Conservation (phyloP, 495 filamentous ascomycete genomes). For the Arthonia radiata region DNA sequence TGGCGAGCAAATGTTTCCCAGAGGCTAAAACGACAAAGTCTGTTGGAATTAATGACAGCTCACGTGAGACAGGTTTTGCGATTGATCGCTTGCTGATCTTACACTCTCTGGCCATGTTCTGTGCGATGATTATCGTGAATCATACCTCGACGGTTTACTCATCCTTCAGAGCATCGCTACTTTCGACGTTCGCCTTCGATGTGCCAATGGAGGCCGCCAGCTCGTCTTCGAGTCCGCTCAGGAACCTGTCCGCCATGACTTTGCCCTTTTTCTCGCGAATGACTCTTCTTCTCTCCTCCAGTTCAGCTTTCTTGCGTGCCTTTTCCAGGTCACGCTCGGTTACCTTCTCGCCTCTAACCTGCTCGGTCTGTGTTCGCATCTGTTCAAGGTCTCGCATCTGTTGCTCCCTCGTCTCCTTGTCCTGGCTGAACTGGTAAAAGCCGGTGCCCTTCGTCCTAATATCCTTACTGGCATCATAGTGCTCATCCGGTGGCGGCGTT, state of each 20-base stretch:
- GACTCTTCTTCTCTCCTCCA: conserved; percentile 29
- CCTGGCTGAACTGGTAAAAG: conserved; percentile 63
- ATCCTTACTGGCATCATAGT: conserved; percentile 69
- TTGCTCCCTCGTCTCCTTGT: conserved; percentile 32
- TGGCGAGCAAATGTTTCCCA: too few species aligned
- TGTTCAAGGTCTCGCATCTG: conserved; percentile 55
- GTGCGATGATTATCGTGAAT: too few species aligned
- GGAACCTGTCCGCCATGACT: conserved; percentile 43
- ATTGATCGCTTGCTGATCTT: too few species aligned
- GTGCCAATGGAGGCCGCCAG: conserved; percentile 4
- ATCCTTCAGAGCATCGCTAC: too few species aligned
- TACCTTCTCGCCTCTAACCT: conserved; percentile 26
- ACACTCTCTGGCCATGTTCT: too few species aligned
- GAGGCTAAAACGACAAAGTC: too few species aligned
- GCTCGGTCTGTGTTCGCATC: conserved; percentile 44
- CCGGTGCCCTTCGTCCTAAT: conserved; percentile 70
- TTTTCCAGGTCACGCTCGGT: conserved; percentile 24
- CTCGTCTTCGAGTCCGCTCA: conserved; percentile 24
- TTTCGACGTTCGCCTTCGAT: not conserved
- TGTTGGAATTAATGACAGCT: too few species aligned
- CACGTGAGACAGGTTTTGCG: too few species aligned
- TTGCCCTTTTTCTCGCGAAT: conserved; percentile 33
- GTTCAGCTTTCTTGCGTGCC: conserved; percentile 16
- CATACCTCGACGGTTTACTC: too few species aligned
- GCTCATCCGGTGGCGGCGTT: conserved; percentile 52